Evolutionary conservation across 2,329 filamentous ascomycete genomes (phyloP), one percentile per base, ranked within the genome.

Genomic region (Trichoderma oligosporum): DNA sequence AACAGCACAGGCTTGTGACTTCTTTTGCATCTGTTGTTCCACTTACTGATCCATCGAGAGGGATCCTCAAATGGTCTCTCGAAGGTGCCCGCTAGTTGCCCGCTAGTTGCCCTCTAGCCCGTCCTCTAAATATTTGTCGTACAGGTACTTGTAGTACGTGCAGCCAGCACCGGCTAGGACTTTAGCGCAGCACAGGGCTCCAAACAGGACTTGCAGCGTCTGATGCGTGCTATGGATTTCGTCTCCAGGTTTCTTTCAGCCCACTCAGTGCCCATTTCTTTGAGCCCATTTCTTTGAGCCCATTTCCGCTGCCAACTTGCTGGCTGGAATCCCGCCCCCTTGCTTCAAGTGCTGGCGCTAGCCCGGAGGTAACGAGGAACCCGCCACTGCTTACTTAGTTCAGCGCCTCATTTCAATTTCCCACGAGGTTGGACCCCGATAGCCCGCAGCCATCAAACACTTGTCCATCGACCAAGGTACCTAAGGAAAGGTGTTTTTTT

Each of bases 381-480:
- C 56, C 48, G 55, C 47, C 55, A 53, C 55, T 53, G 55, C 36
- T 24, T 33, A n/a, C n/a, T n/a, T 16, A 22, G 48, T 35, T 45
- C 46, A 49, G 45, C 51, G 51, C 44, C 38, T 58, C 56, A 53
- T 58, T 58, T 53, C 56, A 58, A 33, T 46, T 58, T 58, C 54
- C 31, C 45, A 39, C 39, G 39, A 46, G 42, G 38, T 24, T 39
- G 42, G 35, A 44, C 14, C 52, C 42, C 33, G 45, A 49, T 33
- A 44, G 35, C 44, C 35, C 33, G 38, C 36, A 11, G 35, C 51
- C 31, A 35, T 36, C n/a, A 24, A 16, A 36, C 27, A 38, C n/a
- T 38, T 20, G 22, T 47, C 55, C 22, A 39, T 14, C 29, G 22
- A 35, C 24, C 29, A 39, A 33, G 16, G 7, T 22, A 22, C 11